Evolutionary conservation across 75 land plant genomes (phyloP).

Genomic region (Sequoiadendron giganteum): DNA sequence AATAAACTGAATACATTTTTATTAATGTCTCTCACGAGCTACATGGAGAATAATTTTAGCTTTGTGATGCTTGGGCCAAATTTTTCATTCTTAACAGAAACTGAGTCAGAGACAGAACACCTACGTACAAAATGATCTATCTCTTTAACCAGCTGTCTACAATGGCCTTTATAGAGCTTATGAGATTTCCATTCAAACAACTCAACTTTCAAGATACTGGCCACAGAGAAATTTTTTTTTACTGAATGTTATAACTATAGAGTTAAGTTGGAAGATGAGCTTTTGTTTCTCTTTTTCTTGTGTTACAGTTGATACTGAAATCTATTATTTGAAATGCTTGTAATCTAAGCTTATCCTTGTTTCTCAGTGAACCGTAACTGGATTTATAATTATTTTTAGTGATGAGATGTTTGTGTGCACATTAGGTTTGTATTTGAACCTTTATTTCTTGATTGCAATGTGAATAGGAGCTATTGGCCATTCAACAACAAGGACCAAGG

Average conservation of each 20-base stretch:
- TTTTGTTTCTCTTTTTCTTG: background rate
- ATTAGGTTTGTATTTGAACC: background rate
- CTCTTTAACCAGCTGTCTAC: background rate
- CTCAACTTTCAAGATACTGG: background rate
- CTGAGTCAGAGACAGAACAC: background rate
- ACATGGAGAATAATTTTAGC: background rate
- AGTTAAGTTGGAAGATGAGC: background rate
- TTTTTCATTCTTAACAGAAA: background rate
- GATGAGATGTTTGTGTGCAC: background rate
- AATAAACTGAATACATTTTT: background rate
- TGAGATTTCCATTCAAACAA: background rate
- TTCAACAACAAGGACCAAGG: constrained; percentile 96
- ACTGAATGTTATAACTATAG: background rate
- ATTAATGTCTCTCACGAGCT: background rate
- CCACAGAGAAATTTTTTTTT: background rate
- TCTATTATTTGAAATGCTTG: background rate
- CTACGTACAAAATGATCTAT: background rate
- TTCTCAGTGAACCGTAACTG: background rate
- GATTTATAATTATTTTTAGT: background rate
- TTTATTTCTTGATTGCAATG: background rate
- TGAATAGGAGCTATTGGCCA: constrained; percentile 87
- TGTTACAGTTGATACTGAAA: background rate
- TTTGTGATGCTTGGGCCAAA: background rate
- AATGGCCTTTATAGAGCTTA: background rate
- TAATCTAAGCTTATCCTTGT: background rate